These are phyloP conservation scores for Pythium myriotylum DNA, from an alignment of 352 stramenopile species.

Conservation along the genomic window DNA sequence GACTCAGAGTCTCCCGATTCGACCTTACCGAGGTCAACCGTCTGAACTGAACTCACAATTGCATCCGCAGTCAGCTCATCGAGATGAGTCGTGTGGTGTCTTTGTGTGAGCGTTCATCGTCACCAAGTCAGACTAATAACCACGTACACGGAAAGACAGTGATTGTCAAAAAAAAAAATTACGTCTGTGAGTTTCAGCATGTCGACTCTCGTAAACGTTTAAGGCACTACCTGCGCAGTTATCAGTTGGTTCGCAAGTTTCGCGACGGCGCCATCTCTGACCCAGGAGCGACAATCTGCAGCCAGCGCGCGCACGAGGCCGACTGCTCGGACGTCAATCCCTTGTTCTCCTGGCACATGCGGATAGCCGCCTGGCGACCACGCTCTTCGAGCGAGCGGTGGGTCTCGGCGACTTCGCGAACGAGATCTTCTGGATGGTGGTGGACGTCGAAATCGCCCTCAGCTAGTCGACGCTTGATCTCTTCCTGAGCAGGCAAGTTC, in stretches of 20 bases:
- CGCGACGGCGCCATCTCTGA: slow-evolving; percentile 6
- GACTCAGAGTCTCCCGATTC: too few relatives aligned
- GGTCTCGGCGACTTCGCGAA: slow-evolving; percentile 2
- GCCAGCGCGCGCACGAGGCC: slow-evolving; percentile 3
- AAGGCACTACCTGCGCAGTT: too few relatives aligned
- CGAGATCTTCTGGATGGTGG: slow-evolving; percentile 1
- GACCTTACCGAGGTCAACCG: too few relatives aligned
- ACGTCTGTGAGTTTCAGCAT: too few relatives aligned
- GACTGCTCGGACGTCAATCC: slow-evolving; percentile 7
- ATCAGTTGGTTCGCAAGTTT: slow-evolving; percentile 6
- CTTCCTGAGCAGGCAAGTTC: slow-evolving; percentile 13
- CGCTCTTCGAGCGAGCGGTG: slow-evolving; percentile 8
- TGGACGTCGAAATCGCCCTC: not conserved
- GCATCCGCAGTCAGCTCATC: too few relatives aligned
- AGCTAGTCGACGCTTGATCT: slow-evolving; percentile 7
- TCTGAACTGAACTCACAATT: too few relatives aligned
- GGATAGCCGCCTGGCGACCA: slow-evolving; percentile 1
- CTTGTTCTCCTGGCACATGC: slow-evolving; percentile 15
- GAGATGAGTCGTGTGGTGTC: too few relatives aligned
- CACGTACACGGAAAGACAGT: too few relatives aligned
- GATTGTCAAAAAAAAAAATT: too few relatives aligned
- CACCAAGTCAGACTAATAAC: too few relatives aligned
- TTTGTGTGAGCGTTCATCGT: too few relatives aligned
- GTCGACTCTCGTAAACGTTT: too few relatives aligned
- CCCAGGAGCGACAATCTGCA: slow-evolving; percentile 5